Evolutionary conservation across 1,139 yeast species (phyloP), one percentile per base, ranked within the genome.

Genomic region (Yamadazyma buinensis): DNA sequence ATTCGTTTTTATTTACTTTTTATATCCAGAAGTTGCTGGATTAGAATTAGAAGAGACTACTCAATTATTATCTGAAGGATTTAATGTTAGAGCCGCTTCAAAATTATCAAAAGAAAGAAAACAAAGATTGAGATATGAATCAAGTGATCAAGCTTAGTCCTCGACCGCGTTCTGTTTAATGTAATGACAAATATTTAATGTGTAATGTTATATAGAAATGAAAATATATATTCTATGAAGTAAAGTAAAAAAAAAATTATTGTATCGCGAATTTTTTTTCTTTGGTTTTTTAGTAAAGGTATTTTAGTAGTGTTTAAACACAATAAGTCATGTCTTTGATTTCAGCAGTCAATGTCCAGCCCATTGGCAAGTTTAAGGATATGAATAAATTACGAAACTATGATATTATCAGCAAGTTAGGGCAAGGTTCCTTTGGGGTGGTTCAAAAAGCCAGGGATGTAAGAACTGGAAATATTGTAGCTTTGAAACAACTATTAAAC

Each of bases 11-110:
- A 82, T 85, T 29, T 83, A 66, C 62, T 81, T 87, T 72, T 79
- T 86, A 51, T 84, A 87, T 53, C 98, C 98, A 19, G 98, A 92
- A 62, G 77, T 94, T 30, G 79, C 95, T 4, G 94, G 94, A 29
- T 72, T 92, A 55, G 90, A 86, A 49, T 71, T 92, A 47, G 97
- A 90, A 58, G 97, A 90, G 60, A 87, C 95, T 29, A 94, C 90
- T 47, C 72, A 74, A 37, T 71, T 90, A 31, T 72, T 92, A 46
- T 67, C 81, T 29, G 82, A 80, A 42, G 97, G 97, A 1, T 90
- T 88, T 67, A 84, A 85, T 50, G 84, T 90, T 43, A 79, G 76
- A 49, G 80, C 77, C 37, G 85, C 95, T 1, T 63, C 77, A 36
- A 63, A 62, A 36, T 59, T 85, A 47, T 86, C 85, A n/a, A 67